phyloP scores from a whole-genome alignment of 345 rosid species.

The Eucalyptus victrix region DNA sequence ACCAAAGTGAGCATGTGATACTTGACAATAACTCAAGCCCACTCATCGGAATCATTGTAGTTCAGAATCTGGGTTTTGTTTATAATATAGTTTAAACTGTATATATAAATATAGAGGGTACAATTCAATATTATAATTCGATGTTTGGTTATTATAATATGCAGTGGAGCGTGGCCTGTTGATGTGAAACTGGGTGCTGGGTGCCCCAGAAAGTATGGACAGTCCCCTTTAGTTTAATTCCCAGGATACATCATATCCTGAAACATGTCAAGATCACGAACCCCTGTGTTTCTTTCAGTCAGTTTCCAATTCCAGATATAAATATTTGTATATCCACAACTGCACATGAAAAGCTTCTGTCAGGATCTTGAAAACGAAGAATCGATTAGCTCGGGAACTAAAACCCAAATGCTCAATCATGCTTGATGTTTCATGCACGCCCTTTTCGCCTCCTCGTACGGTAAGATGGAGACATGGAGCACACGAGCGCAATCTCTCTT shows the following conservation, averaged over 20 bases:
- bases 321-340: background rate
- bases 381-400: background rate
- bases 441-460: background rate
- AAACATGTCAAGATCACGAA: background rate
- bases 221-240: background rate
- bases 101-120: background rate
- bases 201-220: constrained; percentile 44
- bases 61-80: background rate
- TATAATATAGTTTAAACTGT: background rate
- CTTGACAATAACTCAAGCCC: background rate
- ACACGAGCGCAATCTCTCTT: background rate
- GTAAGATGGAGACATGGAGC: background rate
- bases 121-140: background rate
- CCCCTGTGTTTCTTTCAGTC: background rate
- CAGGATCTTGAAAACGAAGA: background rate
- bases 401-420: background rate
- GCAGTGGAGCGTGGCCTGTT: background rate
- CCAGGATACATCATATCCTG: background rate
- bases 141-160: background rate
- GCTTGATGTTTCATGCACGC: background rate
- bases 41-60: background rate
- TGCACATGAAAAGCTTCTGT: background rate
- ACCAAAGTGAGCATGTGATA: background rate
- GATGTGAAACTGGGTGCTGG: background rate
- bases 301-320: background rate